Evolutionary conservation across 73 alveolate genomes (phyloP).

Genomic region (Paramecium sonneborni): DNA sequence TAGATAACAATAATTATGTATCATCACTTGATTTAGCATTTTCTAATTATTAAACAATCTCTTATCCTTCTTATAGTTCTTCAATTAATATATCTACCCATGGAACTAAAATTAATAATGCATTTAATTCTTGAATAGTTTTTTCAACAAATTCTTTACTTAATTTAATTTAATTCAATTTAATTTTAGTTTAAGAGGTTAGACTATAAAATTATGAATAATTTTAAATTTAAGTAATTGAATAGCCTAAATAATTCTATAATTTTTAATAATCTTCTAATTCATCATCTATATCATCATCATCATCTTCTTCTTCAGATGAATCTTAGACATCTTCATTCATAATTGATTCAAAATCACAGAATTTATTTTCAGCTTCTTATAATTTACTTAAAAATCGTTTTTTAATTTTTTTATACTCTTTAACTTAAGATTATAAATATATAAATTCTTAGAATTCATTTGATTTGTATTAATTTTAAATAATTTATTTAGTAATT

Average conservation of each 20-base stretch:
- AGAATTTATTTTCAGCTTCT: not conserved
- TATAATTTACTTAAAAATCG: not conserved
- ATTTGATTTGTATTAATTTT: not conserved
- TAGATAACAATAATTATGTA: not conserved
- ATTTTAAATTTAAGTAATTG: not conserved
- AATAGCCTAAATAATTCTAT: not conserved
- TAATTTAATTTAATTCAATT: not conserved
- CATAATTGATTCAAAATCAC: not conserved
- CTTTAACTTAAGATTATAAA: not conserved
- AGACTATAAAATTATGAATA: not conserved
- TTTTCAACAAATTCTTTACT: not conserved
- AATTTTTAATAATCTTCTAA: not conserved
- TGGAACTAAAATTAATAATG: not conserved
- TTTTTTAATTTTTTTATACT: not conserved
- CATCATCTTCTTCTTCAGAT: not conserved
- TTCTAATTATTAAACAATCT: not conserved
- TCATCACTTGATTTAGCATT: not conserved
- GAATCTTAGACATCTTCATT: not conserved
- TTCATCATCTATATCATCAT: not conserved
- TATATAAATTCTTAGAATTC: constrained; percentile 21
- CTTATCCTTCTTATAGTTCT: not conserved
- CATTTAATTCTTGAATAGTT: not conserved
- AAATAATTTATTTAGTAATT: not conserved
- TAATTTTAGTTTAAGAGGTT: not conserved
- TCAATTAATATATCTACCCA: not conserved